Percentiles rank a stretch among this genome's conserved stretches.
phyloP scores from a whole-genome alignment of 2,329 filamentous ascomycete species.

The Trichoderma oligosporum region DNA sequence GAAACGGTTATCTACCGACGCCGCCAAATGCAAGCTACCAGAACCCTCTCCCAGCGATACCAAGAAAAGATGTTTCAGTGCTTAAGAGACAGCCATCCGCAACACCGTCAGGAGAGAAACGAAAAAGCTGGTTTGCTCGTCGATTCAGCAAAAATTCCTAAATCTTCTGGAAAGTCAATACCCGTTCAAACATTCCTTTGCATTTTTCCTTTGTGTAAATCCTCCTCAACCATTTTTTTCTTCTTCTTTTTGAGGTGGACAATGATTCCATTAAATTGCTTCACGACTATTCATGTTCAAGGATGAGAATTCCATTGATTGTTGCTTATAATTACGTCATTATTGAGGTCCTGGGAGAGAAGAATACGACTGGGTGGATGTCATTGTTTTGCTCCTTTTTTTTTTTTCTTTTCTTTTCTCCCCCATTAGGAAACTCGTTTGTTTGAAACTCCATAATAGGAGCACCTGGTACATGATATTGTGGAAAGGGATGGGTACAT shows the following conservation, averaged over 20 bases:
- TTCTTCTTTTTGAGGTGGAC: background rate
- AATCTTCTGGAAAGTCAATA: constrained; percentile 1
- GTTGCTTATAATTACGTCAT: constrained; percentile 13
- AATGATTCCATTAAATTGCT: constrained; percentile 4
- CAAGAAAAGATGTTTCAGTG: constrained; percentile 31
- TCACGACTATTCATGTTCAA: background rate
- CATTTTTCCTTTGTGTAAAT: constrained; percentile 11
- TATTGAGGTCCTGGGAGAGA: background rate
- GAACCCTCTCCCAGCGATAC: constrained; percentile 23
- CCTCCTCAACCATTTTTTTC: background rate
- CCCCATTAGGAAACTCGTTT: constrained; percentile 8
- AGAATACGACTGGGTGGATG: constrained; percentile 4
- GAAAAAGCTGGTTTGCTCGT: constrained; percentile 85
- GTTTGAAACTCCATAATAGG: constrained; percentile 10
- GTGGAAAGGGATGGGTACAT: constrained; percentile 20
- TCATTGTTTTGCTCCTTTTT: background rate
- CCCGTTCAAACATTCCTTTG: constrained; percentile 4
- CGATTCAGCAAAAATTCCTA: constrained; percentile 65
- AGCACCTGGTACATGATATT: constrained; percentile 15
- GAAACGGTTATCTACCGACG: constrained; percentile 26
- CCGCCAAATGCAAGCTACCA: constrained; percentile 25
- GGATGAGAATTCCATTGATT: background rate
- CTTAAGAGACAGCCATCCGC: constrained; percentile 31
- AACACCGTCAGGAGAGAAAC: constrained; percentile 56
- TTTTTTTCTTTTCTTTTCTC: background rate